These are phyloP conservation scores for Fusarium paranaense DNA, from an alignment of 2,329 filamentous ascomycete genomes.

Conservation along the genomic window DNA sequence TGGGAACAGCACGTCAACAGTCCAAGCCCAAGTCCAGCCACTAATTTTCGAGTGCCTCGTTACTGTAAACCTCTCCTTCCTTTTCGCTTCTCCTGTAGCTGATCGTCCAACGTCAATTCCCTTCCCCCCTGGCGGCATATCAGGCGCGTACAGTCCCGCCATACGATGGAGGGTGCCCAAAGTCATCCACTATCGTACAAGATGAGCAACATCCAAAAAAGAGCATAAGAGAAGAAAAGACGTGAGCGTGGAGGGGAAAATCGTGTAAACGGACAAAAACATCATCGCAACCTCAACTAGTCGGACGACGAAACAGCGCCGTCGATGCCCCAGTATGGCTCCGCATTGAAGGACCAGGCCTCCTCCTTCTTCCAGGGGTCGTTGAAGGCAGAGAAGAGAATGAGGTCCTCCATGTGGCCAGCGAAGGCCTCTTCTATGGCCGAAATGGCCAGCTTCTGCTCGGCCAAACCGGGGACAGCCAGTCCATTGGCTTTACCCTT, in stretches of 20 bases:
- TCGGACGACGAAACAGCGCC: constrained; percentile 43
- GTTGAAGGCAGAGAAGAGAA: constrained; percentile 85
- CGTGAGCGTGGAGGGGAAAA: neutral
- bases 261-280: constrained; percentile 14
- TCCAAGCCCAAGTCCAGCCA: neutral
- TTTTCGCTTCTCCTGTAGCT: neutral
- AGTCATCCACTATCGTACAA: neutral
- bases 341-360: constrained; percentile 73
- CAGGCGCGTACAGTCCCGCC: constrained; percentile 12
- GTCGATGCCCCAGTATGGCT: constrained; percentile 80
- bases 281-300: constrained; percentile 15
- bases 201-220: neutral
- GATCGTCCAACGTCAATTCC: neutral
- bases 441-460: constrained; percentile 74
- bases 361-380: constrained; percentile 80
- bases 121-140: neutral
- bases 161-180: neutral
- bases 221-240: constrained; percentile 8
- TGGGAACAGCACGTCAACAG: neutral
- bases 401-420: constrained; percentile 62
- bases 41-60: neutral
- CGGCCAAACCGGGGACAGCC: constrained; percentile 75
- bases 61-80: neutral
- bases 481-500: constrained; percentile 72
- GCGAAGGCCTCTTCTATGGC: constrained; percentile 73